These are phyloP conservation scores for Lichtheimia ramosa DNA, from an alignment of 371 early-diverging fungal species.

Conservation along the genomic window DNA sequence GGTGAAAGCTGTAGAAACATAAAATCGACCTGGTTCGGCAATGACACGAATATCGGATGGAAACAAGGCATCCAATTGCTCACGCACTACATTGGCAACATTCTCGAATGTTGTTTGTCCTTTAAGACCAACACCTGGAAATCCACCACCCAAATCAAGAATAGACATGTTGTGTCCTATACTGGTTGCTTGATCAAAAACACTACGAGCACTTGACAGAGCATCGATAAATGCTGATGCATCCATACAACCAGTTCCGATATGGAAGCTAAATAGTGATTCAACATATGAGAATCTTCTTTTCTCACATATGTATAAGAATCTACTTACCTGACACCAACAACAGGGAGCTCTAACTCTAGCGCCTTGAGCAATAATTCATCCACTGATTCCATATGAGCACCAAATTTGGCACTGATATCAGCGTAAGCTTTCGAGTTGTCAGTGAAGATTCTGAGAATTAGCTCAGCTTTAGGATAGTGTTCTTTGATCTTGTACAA, in stretches of 20 bases:
- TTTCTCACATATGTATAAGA: neutral
- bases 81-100: constrained; percentile 77
- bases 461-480: constrained; percentile 82
- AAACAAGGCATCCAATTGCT: constrained; percentile 78
- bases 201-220: constrained; percentile 76
- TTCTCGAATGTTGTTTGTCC: constrained; percentile 80
- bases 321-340: constrained; percentile 71
- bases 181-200: constrained; percentile 83
- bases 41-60: constrained; percentile 81
- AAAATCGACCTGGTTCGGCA: constrained; percentile 98
- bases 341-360: constrained; percentile 77
- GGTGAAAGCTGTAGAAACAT: constrained; percentile 89
- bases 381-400: constrained; percentile 70
- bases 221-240: constrained; percentile 89
- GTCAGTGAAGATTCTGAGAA: constrained; percentile 93
- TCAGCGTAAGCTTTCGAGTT: constrained; percentile 90
- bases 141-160: constrained; percentile 97
- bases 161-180: constrained; percentile 79
- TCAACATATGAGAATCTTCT: neutral
- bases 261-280: constrained; percentile 73
- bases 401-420: constrained; percentile 96
- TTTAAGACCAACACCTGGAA: constrained; percentile 82
- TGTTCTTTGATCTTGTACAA: constrained; percentile 85
- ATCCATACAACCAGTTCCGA: constrained; percentile 93
- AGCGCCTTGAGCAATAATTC: constrained; percentile 72